Evolutionary conservation across 805 yeast genomes (phyloP), one percentile per base, ranked within the genome.

Genomic region (Blastobotrys terrestris): DNA sequence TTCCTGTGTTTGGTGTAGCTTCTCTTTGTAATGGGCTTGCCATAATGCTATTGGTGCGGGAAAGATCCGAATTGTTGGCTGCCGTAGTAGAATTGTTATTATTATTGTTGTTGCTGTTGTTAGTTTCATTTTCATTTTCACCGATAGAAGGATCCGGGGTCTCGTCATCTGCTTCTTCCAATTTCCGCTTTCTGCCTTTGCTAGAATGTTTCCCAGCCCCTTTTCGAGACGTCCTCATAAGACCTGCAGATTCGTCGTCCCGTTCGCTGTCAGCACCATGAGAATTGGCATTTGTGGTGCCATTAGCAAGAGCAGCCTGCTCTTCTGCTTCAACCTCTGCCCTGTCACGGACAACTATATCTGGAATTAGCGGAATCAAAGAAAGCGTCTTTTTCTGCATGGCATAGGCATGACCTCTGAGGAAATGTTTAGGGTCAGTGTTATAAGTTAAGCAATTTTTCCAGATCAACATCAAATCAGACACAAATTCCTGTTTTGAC

Each of bases 381-480:
- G 82, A 76, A 50, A 81, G 66, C 0, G 98, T 83, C 64, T 87
- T 88, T 69, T 89, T 89, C 61, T 90, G 95, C 99, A 94, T 95
- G 1, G 97, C 97, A 47, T 87, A 69, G 0, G 99, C 99, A 70
- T 94, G 97, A 0, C 82, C 87, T 48, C 99, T 75, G 45, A 94
- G 67, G 59, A 87, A 92, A 67, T 94, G 98, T 54, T 83, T 84
- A 1, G 99, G 98, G 63, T 94, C 98, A 0, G 97, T 85, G 67
- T 94, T 94, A 67, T 89, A 94, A 1, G 91, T 81, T 53, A 95
- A 71, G 67, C 99, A 94, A 67, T 94, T 94, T 56, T 83, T 81
- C 99, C 99, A 94, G 31, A 94, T 94, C 50, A 95, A 76, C 90
- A 87, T 87, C 55, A 94, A 72, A 67, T 94, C 99, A 64, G 87